These are phyloP conservation scores for Candida multigemmis DNA, from an alignment of 805 yeast genomes.

Conservation along the genomic window DNA sequence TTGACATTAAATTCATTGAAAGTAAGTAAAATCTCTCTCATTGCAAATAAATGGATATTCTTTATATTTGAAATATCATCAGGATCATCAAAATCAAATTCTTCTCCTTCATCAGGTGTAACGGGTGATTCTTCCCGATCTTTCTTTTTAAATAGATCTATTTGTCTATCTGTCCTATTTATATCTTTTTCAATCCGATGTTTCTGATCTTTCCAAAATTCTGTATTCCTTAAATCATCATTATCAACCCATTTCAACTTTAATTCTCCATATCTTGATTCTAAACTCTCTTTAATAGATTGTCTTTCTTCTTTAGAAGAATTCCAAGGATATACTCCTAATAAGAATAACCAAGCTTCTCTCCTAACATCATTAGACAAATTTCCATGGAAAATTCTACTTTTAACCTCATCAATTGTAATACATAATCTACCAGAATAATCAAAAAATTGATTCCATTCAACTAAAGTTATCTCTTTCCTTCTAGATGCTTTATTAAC, in stretches of 20 bases:
- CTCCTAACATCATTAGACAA: constrained; percentile 47
- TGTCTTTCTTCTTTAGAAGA: constrained; percentile 62
- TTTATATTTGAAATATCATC: constrained; percentile 55
- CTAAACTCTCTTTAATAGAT: constrained; percentile 46
- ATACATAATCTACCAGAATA: constrained; percentile 61
- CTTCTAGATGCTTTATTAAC: constrained; percentile 54
- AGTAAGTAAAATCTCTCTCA: constrained; percentile 75
- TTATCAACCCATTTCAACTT: constrained; percentile 63
- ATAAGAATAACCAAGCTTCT: constrained; percentile 79
- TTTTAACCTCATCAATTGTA: constrained; percentile 73
- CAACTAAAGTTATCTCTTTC: constrained; percentile 55
- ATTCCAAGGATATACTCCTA: constrained; percentile 87
- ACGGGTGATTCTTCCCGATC: constrained; percentile 26
- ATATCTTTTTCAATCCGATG: constrained; percentile 89
- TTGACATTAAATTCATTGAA: constrained; percentile 78
- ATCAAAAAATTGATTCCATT: constrained; percentile 86
- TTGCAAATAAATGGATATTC: constrained; percentile 64
- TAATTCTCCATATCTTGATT: constrained; percentile 52
- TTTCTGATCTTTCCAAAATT: constrained; percentile 84
- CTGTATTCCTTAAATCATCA: constrained; percentile 39
- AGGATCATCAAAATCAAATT: constrained; percentile 31
- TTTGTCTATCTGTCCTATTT: constrained; percentile 77
- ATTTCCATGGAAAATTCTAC: constrained; percentile 87
- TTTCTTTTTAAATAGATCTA: constrained; percentile 51
- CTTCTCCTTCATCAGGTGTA: constrained; percentile 24